Evolutionary conservation across 78 protist species (phyloP).

Genomic region (Planoprotostelium fungivorum): DNA sequence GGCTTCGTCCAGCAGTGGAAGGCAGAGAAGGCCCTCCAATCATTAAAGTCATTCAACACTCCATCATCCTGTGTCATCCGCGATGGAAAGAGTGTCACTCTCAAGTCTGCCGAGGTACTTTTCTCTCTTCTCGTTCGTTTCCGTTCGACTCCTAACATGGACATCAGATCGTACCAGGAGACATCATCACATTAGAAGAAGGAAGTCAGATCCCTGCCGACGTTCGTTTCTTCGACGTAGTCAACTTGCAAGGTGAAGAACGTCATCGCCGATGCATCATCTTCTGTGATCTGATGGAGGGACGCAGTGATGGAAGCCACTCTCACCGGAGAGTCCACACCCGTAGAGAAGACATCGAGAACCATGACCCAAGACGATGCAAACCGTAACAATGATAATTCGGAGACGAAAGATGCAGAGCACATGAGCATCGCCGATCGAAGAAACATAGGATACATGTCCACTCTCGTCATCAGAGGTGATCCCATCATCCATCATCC

Average conservation of each 20-base stretch:
- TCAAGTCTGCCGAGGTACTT: not conserved
- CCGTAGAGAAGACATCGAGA: not conserved
- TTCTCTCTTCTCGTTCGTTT: not conserved
- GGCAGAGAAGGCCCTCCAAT: conserved; percentile 35
- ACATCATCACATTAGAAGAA: conserved; percentile 8
- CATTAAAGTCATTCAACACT: conserved; percentile 23
- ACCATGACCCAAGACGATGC: not conserved
- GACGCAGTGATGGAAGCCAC: not conserved
- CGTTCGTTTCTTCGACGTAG: conserved; percentile 41
- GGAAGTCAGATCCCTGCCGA: conserved; percentile 74
- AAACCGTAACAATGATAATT: not conserved
- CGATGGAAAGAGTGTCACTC: conserved; percentile 8
- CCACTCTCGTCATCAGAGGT: not conserved
- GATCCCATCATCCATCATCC: not conserved
- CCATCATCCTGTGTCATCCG: conserved; percentile 30
- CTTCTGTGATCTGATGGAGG: not conserved
- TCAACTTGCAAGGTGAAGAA: not conserved
- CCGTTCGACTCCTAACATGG: not conserved
- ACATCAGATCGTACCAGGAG: conserved; percentile 41
- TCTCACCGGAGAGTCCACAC: conserved; percentile 26
- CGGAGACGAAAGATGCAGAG: not conserved
- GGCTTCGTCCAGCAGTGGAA: conserved; percentile 64
- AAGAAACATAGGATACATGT: conserved; percentile 11
- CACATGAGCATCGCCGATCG: not conserved
- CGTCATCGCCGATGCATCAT: not conserved